Evolutionary conservation across 345 rosid genomes (phyloP), one percentile per base, ranked within the genome.

Genomic region (Gossypium bickii): DNA sequence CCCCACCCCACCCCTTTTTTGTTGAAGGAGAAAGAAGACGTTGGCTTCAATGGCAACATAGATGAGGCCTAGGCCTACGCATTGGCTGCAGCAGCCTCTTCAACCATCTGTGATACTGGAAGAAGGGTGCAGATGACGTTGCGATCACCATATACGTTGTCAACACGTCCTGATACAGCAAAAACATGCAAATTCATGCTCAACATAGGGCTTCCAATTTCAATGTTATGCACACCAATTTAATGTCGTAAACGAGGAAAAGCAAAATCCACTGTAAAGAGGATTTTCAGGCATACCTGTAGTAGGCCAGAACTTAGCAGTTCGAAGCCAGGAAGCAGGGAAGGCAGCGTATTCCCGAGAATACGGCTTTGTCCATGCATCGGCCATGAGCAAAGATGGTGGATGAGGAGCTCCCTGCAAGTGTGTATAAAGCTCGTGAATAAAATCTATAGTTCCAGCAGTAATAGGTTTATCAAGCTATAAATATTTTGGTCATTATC

Each of bases 381-480:
- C 98, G 83, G 87, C 97, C 99, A 96, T 93, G 74, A 96, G 95
- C 91, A 96, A 74, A n/a, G 94, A 90, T 81, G 95, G 98, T 53
- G 99, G 97, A 80, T 93, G 99, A 78, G 99, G 99, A 62, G 99
- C 98, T 80, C 96, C 88, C 99, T 96, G 94, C 80, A 80, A 58
- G 76, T 74, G 63, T 51, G 66, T 52, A 70, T 56, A 70, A 29
- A 78, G 58, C 45, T 67, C 22, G 77, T 52, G n/a, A 38, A 34
- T 34, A 34, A 47, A 56, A 13, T 22, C 49, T 67, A 76, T 55
- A 12, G 53, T 61, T 79, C 41, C 41, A 34, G 58, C 55, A 59
- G 24, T 13, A 51, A 60, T 22, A 49, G 34, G 6, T n/a, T 15
- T 48, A 45, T 18, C 29, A 1, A 61, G 18, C 24, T 27, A 55